Evolutionary conservation across 225 moss, liverwort and hornwort species (phyloP), one percentile per base, ranked within the genome.

Genomic region (Climacium dendroides): DNA sequence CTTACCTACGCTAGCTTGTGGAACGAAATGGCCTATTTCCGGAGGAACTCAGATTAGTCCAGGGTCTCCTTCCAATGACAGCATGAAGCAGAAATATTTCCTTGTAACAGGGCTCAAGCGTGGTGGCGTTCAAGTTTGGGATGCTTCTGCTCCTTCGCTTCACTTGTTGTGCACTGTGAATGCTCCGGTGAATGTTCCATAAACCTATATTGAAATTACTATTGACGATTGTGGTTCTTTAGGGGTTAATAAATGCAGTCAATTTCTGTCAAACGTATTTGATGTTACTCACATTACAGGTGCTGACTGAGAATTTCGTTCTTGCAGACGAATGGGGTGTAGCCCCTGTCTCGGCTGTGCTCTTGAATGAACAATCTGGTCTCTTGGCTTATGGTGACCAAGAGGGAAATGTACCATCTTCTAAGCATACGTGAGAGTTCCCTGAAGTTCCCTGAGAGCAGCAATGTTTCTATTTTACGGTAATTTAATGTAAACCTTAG

Each of bases 11-110:
- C 90, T 97, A 84, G 91, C 94, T 83, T 93, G 88, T 92, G 95
- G 96, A 88, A 97, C 96, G 53, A 96, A 93, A 88, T 98, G 95
- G 98, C 98, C 98, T 74, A 93, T 97, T 81, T 94, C 95, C 82
- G 98, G 98, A 86, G 98, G 98, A 86, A 79, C 92, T 76, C 79
- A 73, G 64, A 84, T 88, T 55, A 85, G 67, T 37, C 43, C 35
- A 28, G 88, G 82, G 62, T 87, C 94, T 82, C 55, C 90, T 75
- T 90, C 91, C 74, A 87, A 91, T 37, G 69, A 85, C 39, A 73
- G 66, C 60, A 72, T 78, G 81, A 91, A 91, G 62, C 90, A 90
- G 67, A 90, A 82, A 52, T 87, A 88, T 79, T 78, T 98, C n/a
- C 94, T 96, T 85, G 75, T 98, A 80, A 96, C 96, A 74, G 96